Percentiles rank a stretch among this genome's conserved stretches.
Conservation (phyloP, 2,329 filamentous ascomycete species). For the Arthrobotrys pseudoclavata region DNA sequence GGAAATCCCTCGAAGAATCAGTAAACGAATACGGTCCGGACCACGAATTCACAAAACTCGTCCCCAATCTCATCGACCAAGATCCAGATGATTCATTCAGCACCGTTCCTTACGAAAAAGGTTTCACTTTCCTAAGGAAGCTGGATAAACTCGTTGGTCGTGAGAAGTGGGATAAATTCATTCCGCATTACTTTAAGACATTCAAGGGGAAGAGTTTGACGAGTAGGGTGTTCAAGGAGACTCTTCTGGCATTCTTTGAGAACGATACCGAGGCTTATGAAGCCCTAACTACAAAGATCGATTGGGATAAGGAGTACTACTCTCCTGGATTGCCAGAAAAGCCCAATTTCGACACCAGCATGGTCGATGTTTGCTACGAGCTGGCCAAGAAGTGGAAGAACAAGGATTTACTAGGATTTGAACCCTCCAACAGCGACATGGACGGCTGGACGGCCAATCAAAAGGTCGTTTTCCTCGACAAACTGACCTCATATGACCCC, state of each 20-base stretch:
- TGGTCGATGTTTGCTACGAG: conserved; percentile 86
- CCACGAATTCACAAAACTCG: conserved; percentile 92
- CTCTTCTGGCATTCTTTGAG: conserved; percentile 86
- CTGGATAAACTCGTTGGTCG: conserved; percentile 88
- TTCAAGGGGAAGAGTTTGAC: conserved; percentile 90
- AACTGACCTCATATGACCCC: conserved; percentile 76
- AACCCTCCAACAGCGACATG: conserved; percentile 78
- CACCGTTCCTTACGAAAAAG: conserved; percentile 93
- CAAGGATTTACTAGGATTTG: conserved; percentile 66
- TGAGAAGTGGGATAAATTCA: conserved; percentile 93
- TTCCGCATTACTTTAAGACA: conserved; percentile 90
- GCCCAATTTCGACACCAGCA: conserved; percentile 87
- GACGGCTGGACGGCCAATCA: conserved; percentile 85
- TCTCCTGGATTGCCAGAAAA: conserved; percentile 85
- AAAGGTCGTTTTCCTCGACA: conserved; percentile 89
- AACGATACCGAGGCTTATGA: conserved; percentile 74
- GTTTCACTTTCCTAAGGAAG: conserved; percentile 92
- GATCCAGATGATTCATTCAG: conserved; percentile 98
- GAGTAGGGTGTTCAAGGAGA: conserved; percentile 93
- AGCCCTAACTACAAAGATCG: conserved; percentile 76
- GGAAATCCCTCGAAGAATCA: conserved; percentile 87
- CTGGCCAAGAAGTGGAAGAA: conserved; percentile 86
- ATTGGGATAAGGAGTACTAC: conserved; percentile 94
- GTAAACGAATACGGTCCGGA: conserved; percentile 83
- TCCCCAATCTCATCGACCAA: conserved; percentile 86